Evolutionary conservation across 1,139 yeast genomes (phyloP), one percentile per base, ranked within the genome.

Genomic region (Pneumocystis canis): DNA sequence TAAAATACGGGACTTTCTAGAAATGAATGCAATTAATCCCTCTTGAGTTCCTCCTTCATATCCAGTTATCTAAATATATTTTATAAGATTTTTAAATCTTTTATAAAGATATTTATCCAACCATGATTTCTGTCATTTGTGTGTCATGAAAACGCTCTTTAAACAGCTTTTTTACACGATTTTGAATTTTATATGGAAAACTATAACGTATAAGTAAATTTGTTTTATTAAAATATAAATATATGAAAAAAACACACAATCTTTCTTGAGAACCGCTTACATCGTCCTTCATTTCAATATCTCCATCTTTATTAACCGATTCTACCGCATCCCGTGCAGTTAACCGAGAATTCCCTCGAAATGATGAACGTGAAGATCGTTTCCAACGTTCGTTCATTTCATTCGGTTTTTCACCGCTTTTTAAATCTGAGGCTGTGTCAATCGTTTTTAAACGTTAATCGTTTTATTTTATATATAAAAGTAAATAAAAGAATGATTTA

Each of bases 221-320:
- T 30, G 3, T 18, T 2, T 14, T 20, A 14, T 6, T 33, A 5
- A 32, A 33, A 57, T 11, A n/a, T 16, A 59, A 53, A 35, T 28
- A 32, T 47, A 5, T n/a, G 53, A n/a, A 11, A 25, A 18, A 40
- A 25, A 20, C 61, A 32, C 47, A 63, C 65, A 61, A 61, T 61
- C 65, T 20, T 60, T 58, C 39, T 59, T 58, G 7, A 53, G 47
- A 28, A 57, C 57, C 16, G 33, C 20, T 6, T 58, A 56, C 20
- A 59, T 58, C 61, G 32, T 61, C 65, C 18, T 47, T 59, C 65
- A 63, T 63, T 31, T 61, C 62, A 14, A 63, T n/a, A 47, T 63
- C 65, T 20, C 63, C 63, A 28, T 63, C 65, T 47, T 58, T 62
- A 41, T 62, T 62, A 28, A 59, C 53, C 39, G 62, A 33, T 20